Evolutionary conservation across 148 eudicot genomes (phyloP), one percentile per base, ranked within the genome.

Genomic region (Chenopodium quinoa): DNA sequence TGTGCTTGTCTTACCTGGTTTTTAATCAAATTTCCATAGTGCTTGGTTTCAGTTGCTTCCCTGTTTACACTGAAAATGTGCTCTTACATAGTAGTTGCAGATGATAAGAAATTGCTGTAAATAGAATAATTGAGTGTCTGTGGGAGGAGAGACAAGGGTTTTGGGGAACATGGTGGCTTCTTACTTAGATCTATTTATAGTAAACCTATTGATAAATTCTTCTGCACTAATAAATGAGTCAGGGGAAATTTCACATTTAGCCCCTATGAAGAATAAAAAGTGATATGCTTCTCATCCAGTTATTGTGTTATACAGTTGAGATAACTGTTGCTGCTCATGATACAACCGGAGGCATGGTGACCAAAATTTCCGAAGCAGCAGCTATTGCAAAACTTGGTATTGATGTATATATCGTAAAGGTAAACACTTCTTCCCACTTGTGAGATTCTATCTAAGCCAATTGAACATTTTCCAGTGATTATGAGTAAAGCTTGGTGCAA

Each of bases 321-420:
- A 87, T 91, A 60, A 92, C 92, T 1, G 99, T 92, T 83, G 95
- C 97, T 19, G 91, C 93, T 62, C 99, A 96, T 78, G 99, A 96
- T 80, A 96, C 99, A 73, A 96, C 99, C 1, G 99, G 99, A 20
- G 99, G 99, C 75, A 96, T 96, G 99, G 88, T 71, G 60, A 93
- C 97, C 73, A 95, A 93, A 86, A 92, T 93, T 82, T 82, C 97
- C 25, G 97, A 95, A 91, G 98, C 98, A 31, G 97, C 97, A 52
- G 89, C 90, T 77, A 93, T 95, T 82, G 97, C 97, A 11, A 95
- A 89, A 85, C 93, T 91, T 52, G 99, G 97, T 73, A 90, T 95
- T 71, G 99, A 95, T 80, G 99, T 93, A 78, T 95, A 89, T 84
- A 92, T 95, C 79, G 97, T 90, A 19, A 90, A 95, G 94, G 99